These are phyloP conservation scores for Magnusiomyces paraingens DNA, from an alignment of 1,139 yeast genomes.

Conservation along the genomic window DNA sequence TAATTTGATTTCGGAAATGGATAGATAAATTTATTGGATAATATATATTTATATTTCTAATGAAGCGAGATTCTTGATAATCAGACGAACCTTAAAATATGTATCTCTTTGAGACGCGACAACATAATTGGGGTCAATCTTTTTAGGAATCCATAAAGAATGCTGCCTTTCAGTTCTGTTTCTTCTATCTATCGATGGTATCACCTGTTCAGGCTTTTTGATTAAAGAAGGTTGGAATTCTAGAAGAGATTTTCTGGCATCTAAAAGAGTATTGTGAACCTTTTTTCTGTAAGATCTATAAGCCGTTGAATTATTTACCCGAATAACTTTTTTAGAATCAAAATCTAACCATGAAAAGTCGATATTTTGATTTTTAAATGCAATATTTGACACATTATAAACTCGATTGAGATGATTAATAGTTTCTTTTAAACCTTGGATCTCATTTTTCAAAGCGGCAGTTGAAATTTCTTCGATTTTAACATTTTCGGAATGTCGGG, in stretches of 20 bases:
- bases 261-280: conserved; percentile 15
- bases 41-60: neutral
- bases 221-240: conserved; percentile 16
- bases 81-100: conserved; percentile 1
- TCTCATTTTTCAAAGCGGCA: conserved; percentile 20
- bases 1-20: no score
- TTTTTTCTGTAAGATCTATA: conserved; percentile 7
- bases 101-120: conserved; percentile 5
- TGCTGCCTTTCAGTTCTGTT: neutral
- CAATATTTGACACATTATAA: neutral
- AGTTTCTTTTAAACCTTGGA: conserved; percentile 18
- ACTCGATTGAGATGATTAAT: conserved; percentile 16
- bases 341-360: conserved; percentile 8
- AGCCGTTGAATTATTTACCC: conserved; percentile 8
- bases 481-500: neutral
- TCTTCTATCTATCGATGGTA: neutral
- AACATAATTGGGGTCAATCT: neutral
- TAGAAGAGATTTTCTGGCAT: conserved; percentile 16
- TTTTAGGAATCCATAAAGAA: conserved; percentile 1
- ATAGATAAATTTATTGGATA: no score
- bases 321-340: neutral
- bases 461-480: conserved; percentile 17
- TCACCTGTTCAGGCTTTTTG: conserved; percentile 6
- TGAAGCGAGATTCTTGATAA: neutral
- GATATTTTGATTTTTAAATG: no score